phyloP scores from a whole-genome alignment of 257 asterid genomes.

The Paraleonurus japonicus region DNA sequence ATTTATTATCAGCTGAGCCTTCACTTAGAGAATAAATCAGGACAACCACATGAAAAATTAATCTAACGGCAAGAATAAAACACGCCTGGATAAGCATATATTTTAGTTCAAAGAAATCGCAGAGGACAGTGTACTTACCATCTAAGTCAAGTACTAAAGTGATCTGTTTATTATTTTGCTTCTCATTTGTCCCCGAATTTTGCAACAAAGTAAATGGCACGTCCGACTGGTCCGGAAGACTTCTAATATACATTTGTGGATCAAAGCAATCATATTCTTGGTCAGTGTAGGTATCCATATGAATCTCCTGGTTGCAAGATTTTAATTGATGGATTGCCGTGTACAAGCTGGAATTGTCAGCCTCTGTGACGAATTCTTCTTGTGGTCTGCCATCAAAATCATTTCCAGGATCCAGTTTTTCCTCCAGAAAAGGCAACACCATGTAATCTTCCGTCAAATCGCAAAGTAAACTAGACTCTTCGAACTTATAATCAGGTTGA shows the following conservation, averaged over 20 bases:
- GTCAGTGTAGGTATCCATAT: slow-evolving; percentile 40
- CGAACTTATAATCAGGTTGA: slow-evolving; percentile 63
- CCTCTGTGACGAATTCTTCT: slow-evolving; percentile 37
- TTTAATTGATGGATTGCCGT: slow-evolving; percentile 66
- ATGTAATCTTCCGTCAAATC: slow-evolving; percentile 59
- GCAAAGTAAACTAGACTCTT: slow-evolving; percentile 59
- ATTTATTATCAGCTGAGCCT: neutral
- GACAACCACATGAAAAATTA: neutral
- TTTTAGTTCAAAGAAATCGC: neutral
- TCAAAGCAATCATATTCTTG: slow-evolving; percentile 80
- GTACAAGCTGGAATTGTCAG: slow-evolving; percentile 67
- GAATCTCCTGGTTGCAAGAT: slow-evolving; percentile 56
- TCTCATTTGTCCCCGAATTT: slow-evolving; percentile 38
- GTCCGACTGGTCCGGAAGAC: slow-evolving; percentile 63
- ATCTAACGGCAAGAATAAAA: neutral
- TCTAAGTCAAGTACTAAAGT: slow-evolving; percentile 93
- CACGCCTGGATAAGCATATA: neutral
- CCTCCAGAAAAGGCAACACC: slow-evolving; percentile 64
- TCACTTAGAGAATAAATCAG: slow-evolving; percentile 16
- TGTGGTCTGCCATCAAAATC: slow-evolving; percentile 41
- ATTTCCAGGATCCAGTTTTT: slow-evolving; percentile 44
- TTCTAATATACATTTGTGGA: slow-evolving; percentile 80
- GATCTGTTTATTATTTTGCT: slow-evolving; percentile 44
- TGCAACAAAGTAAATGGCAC: slow-evolving; percentile 38
- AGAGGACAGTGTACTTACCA: slow-evolving; percentile 47